phyloP scores from a whole-genome alignment of 2,329 filamentous ascomycete species.

The Fusarium nygamai region DNA sequence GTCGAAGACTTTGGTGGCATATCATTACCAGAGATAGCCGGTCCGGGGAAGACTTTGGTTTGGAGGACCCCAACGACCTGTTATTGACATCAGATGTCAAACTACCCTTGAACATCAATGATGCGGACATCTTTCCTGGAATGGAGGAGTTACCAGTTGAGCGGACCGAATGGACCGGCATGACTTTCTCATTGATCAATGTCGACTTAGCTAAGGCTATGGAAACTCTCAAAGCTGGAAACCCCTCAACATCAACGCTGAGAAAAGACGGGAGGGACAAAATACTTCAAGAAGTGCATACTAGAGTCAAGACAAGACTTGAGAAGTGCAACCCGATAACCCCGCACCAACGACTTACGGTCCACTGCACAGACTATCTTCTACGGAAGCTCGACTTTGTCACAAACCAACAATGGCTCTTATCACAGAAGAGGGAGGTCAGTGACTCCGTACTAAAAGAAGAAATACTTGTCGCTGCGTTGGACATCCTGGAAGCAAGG shows the following conservation, averaged over 20 bases:
- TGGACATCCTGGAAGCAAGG: background rate
- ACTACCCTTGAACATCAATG: background rate
- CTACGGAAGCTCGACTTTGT: background rate
- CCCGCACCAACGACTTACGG: background rate
- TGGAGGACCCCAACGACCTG: background rate
- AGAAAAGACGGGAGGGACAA: background rate
- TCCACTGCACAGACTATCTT: background rate
- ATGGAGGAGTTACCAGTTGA: background rate
- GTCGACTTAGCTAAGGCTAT: background rate
- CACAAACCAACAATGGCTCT: background rate
- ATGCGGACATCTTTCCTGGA: background rate
- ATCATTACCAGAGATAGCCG: conserved; percentile 3
- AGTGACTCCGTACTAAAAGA: background rate
- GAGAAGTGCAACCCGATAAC: background rate
- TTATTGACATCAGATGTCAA: background rate
- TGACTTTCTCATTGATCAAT: background rate
- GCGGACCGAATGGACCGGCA: background rate
- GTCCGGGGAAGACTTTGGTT: background rate
- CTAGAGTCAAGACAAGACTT: background rate
- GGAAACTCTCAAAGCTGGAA: background rate
- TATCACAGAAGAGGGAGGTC: background rate
- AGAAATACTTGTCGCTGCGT: background rate
- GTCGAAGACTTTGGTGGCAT: conserved; percentile 13
- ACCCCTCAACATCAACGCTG: accelerated
- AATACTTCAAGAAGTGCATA: background rate